Conservation (phyloP, 2,329 filamentous ascomycete genomes). For the Fusarium oxysporum region DNA sequence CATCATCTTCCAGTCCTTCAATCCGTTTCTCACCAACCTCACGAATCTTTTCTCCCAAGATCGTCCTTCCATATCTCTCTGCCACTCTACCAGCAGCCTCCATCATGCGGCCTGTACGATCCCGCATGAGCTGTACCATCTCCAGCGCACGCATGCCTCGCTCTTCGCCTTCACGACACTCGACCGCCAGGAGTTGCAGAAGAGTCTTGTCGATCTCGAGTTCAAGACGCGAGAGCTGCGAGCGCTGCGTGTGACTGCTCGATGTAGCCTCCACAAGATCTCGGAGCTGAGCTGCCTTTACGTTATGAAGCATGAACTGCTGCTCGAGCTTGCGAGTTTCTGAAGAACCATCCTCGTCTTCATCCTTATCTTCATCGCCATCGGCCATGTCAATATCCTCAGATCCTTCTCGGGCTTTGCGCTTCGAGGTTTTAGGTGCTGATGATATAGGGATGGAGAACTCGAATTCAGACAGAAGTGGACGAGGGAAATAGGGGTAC, state of each 20-base stretch:
- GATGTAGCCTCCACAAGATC: constrained; percentile 79
- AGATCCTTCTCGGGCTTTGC: constrained; percentile 44
- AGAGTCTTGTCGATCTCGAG: constrained; percentile 91
- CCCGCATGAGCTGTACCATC: constrained; percentile 86
- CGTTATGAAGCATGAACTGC: constrained; percentile 78
- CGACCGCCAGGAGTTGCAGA: constrained; percentile 86
- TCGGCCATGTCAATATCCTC: constrained; percentile 51
- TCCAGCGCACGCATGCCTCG: constrained; percentile 95
- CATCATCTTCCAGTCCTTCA: constrained; percentile 70
- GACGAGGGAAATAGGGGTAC: constrained; percentile 92
- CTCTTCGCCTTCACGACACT: constrained; percentile 94
- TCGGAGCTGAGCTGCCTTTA: constrained; percentile 78
- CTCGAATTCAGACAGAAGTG: constrained; percentile 91
- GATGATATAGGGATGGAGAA: constrained; percentile 85
- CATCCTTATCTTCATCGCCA: constrained; percentile 48
- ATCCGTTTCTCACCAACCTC: constrained; percentile 81
- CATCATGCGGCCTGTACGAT: constrained; percentile 87
- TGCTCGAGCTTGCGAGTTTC: constrained; percentile 80
- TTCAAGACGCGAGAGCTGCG: constrained; percentile 76
- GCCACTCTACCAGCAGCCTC: constrained; percentile 93
- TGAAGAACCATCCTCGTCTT: constrained; percentile 51
- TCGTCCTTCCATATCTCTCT: constrained; percentile 80
- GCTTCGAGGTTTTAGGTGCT: constrained; percentile 53
- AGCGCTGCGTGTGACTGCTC: constrained; percentile 68
- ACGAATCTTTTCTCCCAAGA: constrained; percentile 90